phyloP scores from a whole-genome alignment of 192 early-diverging fungal species.

The Coemansia umbellata region DNA sequence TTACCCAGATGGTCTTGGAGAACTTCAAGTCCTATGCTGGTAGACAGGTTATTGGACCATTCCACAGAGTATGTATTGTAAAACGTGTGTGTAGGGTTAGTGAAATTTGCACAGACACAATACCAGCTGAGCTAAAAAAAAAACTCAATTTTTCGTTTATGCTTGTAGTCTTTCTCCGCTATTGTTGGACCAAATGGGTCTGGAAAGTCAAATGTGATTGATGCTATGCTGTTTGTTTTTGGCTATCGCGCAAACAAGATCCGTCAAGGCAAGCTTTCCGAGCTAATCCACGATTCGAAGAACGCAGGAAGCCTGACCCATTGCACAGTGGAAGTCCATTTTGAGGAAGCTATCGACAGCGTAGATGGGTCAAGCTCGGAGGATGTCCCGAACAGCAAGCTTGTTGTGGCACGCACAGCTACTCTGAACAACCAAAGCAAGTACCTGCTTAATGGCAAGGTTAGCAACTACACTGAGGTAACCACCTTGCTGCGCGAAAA shows the following conservation, averaged over 20 bases:
- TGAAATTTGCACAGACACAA: not conserved
- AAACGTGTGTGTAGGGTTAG: not conserved
- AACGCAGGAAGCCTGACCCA: constrained; percentile 62
- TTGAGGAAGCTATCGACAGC: constrained; percentile 84
- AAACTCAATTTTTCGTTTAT: not conserved
- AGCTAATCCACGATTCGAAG: constrained; percentile 93
- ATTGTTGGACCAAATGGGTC: constrained; percentile 98
- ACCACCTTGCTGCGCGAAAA: constrained; percentile 73
- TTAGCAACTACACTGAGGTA: constrained; percentile 77
- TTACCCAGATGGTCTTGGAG: constrained; percentile 79
- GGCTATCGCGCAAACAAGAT: constrained; percentile 97
- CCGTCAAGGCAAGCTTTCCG: constrained; percentile 90
- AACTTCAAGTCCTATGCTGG: constrained; percentile 99
- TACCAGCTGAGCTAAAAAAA: not conserved
- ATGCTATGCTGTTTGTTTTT: constrained; percentile 96
- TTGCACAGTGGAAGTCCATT: constrained; percentile 92
- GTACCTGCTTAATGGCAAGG: constrained; percentile 66
- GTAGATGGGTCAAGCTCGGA: constrained; percentile 58
- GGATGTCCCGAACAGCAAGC: constrained; percentile 61
- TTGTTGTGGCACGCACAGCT: constrained; percentile 78
- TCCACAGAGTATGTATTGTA: constrained; percentile 76
- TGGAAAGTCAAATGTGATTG: constrained; percentile 98
- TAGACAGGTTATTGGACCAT: constrained; percentile 88
- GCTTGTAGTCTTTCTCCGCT: constrained; percentile 54
- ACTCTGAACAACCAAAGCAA: constrained; percentile 64